Evolutionary conservation across 495 filamentous ascomycete species (phyloP).

Genomic region (Oleoguttula mirabilis): DNA sequence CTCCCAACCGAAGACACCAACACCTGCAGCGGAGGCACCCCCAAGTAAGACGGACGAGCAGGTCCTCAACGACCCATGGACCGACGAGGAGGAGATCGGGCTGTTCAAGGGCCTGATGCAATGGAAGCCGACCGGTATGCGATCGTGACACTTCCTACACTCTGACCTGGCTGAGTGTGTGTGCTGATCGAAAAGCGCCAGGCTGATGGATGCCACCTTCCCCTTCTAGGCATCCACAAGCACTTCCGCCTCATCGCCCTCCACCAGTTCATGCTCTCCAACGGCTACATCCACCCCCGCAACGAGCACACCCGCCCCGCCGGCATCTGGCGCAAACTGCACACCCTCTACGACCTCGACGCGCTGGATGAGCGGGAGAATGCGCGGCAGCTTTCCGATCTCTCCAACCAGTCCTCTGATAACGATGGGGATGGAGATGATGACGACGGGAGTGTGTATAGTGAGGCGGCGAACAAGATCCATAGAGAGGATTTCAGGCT

Average conservation of each 20-base stretch:
- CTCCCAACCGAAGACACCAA: conserved; percentile 17
- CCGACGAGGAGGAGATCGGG: conserved; percentile 84
- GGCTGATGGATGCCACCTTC: conserved; percentile 2
- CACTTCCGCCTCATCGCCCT: conserved; percentile 93
- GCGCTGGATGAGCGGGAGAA: conserved; percentile 71
- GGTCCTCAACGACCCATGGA: conserved; percentile 65
- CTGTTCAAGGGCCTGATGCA: conserved; percentile 81
- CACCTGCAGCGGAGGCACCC: conserved; percentile 2
- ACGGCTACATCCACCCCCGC: conserved; percentile 60
- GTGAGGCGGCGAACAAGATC: conserved; percentile 31
- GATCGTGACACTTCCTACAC: too few species aligned
- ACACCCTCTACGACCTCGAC: conserved; percentile 73
- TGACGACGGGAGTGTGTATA: conserved; percentile 19
- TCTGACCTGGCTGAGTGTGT: too few species aligned
- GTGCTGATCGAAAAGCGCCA: conserved; percentile 6
- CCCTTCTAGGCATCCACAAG: conserved; percentile 72
- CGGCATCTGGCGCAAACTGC: conserved; percentile 83
- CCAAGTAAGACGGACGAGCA: conserved; percentile 20
- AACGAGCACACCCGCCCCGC: conserved; percentile 70
- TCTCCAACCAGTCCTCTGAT: conserved; percentile 39
- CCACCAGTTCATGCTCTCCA: conserved; percentile 69
- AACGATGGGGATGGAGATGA: conserved; percentile 44
- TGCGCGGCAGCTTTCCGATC: conserved; percentile 17
- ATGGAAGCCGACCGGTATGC: conserved; percentile 83
- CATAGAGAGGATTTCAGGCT: conserved; percentile 52